These are phyloP conservation scores for Ascochyta pisi DNA, from an alignment of 2,329 filamentous ascomycete genomes.

Conservation along the genomic window DNA sequence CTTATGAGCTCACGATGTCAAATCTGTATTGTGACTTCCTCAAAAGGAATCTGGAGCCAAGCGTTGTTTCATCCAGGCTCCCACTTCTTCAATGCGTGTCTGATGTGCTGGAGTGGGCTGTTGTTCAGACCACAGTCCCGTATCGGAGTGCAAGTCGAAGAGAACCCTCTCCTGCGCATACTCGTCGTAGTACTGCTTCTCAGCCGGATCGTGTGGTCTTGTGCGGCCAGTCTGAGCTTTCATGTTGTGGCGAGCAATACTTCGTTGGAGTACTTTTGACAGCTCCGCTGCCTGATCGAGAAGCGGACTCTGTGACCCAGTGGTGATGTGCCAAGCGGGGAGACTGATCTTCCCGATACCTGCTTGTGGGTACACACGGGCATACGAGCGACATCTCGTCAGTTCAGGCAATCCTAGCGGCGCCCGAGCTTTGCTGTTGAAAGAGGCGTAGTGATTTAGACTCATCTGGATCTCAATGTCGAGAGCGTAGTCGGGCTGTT, in stretches of 20 bases:
- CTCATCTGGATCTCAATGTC: constrained; percentile 43
- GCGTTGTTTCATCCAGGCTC: constrained; percentile 37
- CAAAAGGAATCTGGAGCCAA: not conserved
- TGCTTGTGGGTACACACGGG: constrained; percentile 53
- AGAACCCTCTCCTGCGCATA: constrained; percentile 31
- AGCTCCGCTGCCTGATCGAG: constrained; percentile 53
- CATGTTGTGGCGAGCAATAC: constrained; percentile 45
- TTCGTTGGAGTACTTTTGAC: constrained; percentile 48
- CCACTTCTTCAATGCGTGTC: constrained; percentile 26
- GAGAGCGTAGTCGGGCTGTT: constrained; percentile 32
- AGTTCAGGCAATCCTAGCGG: constrained; percentile 29
- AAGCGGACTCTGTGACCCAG: constrained; percentile 49
- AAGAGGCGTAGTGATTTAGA: constrained; percentile 38
- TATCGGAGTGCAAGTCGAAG: constrained; percentile 20
- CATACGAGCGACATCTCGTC: constrained; percentile 42
- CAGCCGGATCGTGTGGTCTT: constrained; percentile 31
- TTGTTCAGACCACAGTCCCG: constrained; percentile 38
- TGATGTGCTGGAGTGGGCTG: constrained; percentile 13
- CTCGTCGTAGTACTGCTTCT: constrained; percentile 40
- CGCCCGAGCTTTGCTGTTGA: constrained; percentile 15
- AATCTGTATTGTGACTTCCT: too few species aligned
- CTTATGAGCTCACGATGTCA: too few species aligned
- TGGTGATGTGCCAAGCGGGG: constrained; percentile 51
- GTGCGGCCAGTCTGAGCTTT: constrained; percentile 32
- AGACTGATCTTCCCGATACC: constrained; percentile 46